These are phyloP conservation scores for Amesomyces nigricolor DNA, from an alignment of 2,329 filamentous ascomycete species.

Conservation along the genomic window DNA sequence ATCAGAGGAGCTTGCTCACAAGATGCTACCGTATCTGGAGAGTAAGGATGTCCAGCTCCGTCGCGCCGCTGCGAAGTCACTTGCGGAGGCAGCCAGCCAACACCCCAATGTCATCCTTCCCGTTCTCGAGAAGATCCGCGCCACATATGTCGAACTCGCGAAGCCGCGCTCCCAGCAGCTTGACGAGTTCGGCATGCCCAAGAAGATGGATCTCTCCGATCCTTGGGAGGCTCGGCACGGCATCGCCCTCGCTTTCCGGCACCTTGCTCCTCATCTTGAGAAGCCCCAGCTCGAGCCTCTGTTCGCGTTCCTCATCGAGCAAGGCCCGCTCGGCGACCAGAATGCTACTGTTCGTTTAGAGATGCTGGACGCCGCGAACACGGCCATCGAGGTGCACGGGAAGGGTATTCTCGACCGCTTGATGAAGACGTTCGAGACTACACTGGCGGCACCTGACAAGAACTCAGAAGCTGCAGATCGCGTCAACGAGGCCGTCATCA, in stretches of 20 bases:
- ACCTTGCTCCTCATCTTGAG: slow-evolving; percentile 67
- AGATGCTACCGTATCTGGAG: slow-evolving; percentile 72
- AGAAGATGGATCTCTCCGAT: slow-evolving; percentile 80
- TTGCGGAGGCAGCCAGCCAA: slow-evolving; percentile 65
- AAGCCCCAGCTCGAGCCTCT: slow-evolving; percentile 67
- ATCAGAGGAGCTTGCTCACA: slow-evolving; percentile 56
- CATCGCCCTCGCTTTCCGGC: slow-evolving; percentile 79
- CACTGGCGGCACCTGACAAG: slow-evolving; percentile 79
- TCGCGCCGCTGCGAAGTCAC: slow-evolving; percentile 71
- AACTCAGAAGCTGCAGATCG: slow-evolving; percentile 76
- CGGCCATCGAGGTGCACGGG: slow-evolving; percentile 74
- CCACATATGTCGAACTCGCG: slow-evolving; percentile 69
- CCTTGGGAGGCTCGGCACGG: slow-evolving; percentile 90
- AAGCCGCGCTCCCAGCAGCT: slow-evolving; percentile 78
- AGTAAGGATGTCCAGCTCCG: slow-evolving; percentile 76
- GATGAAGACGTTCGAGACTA: slow-evolving; percentile 87
- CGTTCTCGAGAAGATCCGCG: slow-evolving; percentile 60
- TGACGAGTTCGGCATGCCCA: slow-evolving; percentile 91
- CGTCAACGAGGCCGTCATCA: slow-evolving; percentile 94
- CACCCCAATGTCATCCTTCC: slow-evolving; percentile 55
- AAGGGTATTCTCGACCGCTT: slow-evolving; percentile 77
- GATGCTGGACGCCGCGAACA: slow-evolving; percentile 86
- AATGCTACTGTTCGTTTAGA: slow-evolving; percentile 72
- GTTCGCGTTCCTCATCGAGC: slow-evolving; percentile 77
- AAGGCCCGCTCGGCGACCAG: slow-evolving; percentile 80